Percentiles rank a stretch among this genome's conserved stretches.
These are phyloP conservation scores for Gynandropsis gynandra DNA, from an alignment of 345 rosid species.

Conservation along the genomic window DNA sequence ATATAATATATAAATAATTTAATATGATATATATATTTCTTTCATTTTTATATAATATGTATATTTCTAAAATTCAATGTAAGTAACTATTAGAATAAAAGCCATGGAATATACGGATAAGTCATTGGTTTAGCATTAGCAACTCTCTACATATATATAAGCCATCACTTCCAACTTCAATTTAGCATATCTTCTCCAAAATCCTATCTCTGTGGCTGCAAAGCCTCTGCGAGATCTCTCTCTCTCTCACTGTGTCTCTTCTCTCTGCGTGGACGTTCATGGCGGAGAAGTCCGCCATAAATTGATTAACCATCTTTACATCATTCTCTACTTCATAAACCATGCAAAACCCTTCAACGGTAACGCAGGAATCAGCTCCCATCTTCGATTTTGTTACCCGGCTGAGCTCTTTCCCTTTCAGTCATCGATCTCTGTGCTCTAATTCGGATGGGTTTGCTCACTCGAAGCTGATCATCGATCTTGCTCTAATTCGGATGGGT, in stretches of 20 bases:
- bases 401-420: constrained; percentile 41
- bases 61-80: too few relatives aligned
- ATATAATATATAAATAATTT: too few relatives aligned
- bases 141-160: too few relatives aligned
- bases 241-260: not conserved
- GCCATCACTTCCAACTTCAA: not conserved
- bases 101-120: too few relatives aligned
- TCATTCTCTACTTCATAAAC: constrained; percentile 5
- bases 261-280: constrained; percentile 6
- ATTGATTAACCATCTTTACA: constrained; percentile 8
- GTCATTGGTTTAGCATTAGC: too few relatives aligned
- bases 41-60: too few relatives aligned
- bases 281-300: not conserved
- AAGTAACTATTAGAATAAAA: too few relatives aligned
- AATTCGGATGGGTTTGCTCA: constrained; percentile 43
- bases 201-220: constrained; percentile 17
- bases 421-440: constrained; percentile 27
- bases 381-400: constrained; percentile 45
- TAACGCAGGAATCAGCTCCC: constrained; percentile 49
- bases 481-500: too few relatives aligned
- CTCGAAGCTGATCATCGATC: too few relatives aligned
- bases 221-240: constrained; percentile 9
- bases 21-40: too few relatives aligned
- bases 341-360: constrained; percentile 67
- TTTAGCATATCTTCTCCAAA: constrained; percentile 13